Conservation (phyloP, 2,329 filamentous ascomycete genomes). For the Fusarium buharicum region DNA sequence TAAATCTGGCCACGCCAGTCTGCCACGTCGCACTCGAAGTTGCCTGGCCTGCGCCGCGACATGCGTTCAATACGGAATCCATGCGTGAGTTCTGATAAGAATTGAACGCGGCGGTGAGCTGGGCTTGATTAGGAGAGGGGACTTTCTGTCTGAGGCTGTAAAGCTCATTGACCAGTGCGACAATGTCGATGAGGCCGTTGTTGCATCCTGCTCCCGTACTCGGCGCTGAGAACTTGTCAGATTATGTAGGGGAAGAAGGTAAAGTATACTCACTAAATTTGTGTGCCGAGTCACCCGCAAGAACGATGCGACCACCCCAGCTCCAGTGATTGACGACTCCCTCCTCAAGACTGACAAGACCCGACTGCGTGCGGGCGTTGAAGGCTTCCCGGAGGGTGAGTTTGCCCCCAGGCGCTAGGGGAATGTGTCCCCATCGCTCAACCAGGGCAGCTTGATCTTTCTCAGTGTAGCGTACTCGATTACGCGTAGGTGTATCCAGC, state of each 20-base stretch:
- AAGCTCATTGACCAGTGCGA: constrained; percentile 46
- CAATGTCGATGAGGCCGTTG: constrained; percentile 50
- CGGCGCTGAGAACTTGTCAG: constrained; percentile 30
- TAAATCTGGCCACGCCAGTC: constrained; percentile 22
- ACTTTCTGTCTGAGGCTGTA: constrained; percentile 9
- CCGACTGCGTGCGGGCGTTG: constrained; percentile 35
- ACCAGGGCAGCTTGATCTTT: constrained; percentile 28
- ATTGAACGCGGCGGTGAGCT: constrained; percentile 22
- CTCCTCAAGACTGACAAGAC: constrained; percentile 52
- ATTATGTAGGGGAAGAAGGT: no score
- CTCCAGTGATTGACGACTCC: constrained; percentile 52
- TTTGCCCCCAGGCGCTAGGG: constrained; percentile 21
- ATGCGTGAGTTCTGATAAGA: constrained; percentile 28
- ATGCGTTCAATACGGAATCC: constrained; percentile 17
- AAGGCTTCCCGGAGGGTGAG: constrained; percentile 49
- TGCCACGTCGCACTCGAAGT: constrained; percentile 34
- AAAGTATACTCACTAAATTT: constrained; percentile 44
- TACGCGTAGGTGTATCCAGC: constrained; percentile 26
- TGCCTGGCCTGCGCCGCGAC: not conserved
- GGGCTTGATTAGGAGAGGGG: not conserved
- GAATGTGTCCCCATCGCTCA: constrained; percentile 34
- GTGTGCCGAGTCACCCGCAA: constrained; percentile 52
- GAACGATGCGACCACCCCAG: constrained; percentile 49
- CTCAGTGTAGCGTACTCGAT: constrained; percentile 29
- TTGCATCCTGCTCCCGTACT: constrained; percentile 51